Percentiles rank a stretch among this genome's conserved stretches.
phyloP scores from a whole-genome alignment of 225 moss, liverwort and hornwort species.

The Asterella californica region DNA sequence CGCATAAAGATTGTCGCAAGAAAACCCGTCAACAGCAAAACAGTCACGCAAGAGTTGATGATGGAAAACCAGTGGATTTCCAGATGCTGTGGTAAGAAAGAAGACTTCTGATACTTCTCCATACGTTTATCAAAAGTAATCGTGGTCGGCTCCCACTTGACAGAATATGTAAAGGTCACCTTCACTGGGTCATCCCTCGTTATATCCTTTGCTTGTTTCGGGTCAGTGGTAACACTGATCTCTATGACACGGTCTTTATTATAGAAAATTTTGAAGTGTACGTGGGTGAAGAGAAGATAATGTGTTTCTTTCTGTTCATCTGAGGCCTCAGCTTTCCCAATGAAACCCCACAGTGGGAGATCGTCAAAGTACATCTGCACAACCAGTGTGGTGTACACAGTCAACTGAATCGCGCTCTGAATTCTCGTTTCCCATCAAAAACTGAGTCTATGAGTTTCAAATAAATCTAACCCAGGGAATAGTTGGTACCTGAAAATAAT shows the following conservation, averaged over 20 bases:
- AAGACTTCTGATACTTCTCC: constrained; percentile 81
- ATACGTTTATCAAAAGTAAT: constrained; percentile 68
- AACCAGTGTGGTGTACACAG: not conserved
- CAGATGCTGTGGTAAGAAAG: constrained; percentile 77
- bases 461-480: not conserved
- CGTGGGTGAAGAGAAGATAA: constrained; percentile 76
- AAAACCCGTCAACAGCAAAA: constrained; percentile 88
- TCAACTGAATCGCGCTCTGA: not conserved
- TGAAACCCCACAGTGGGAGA: constrained; percentile 88
- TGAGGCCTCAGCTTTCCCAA: constrained; percentile 57
- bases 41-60: constrained; percentile 97
- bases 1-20: constrained; percentile 98
- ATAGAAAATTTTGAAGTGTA: constrained; percentile 68
- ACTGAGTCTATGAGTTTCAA: not conserved
- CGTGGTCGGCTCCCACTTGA: constrained; percentile 62
- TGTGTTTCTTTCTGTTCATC: constrained; percentile 43
- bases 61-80: constrained; percentile 99
- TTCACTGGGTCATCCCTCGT: constrained; percentile 43
- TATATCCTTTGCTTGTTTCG: constrained; percentile 66
- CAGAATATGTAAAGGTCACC: constrained; percentile 79
- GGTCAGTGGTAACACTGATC: constrained; percentile 62
- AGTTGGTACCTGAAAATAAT: constrained; percentile 74
- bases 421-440: not conserved
- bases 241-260: constrained; percentile 81
- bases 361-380: constrained; percentile 98